phyloP scores from a whole-genome alignment of 352 stramenopile species.

The Globisporangium carolinianum region DNA sequence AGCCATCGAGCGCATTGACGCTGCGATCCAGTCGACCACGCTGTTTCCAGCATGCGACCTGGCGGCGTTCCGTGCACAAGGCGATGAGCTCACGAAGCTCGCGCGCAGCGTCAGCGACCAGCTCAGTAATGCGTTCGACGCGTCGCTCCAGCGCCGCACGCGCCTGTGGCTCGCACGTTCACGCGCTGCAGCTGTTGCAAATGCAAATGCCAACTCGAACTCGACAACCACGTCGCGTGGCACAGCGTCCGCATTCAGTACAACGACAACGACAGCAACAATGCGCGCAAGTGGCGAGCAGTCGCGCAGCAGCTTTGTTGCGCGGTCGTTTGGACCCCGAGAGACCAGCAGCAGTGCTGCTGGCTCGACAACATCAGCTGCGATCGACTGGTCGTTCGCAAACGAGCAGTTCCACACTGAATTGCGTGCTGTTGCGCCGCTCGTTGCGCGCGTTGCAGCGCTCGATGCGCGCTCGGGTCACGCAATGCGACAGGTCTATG shows the following conservation, averaged over 20 bases:
- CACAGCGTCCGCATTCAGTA: no score
- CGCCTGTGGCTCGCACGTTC: slow-evolving; percentile 32
- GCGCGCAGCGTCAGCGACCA: slow-evolving; percentile 45
- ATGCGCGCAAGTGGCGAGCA: slow-evolving; percentile 15
- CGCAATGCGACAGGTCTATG: slow-evolving; percentile 40
- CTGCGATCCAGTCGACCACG: slow-evolving; percentile 50
- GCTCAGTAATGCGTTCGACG: slow-evolving; percentile 40
- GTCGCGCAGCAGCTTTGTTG: slow-evolving; percentile 21
- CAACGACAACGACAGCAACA: slow-evolving; percentile 14
- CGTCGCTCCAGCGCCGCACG: slow-evolving; percentile 39
- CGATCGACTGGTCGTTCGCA: slow-evolving; percentile 61
- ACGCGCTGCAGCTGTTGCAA: slow-evolving; percentile 3
- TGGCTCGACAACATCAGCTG: no score
- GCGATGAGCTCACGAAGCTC: slow-evolving; percentile 47
- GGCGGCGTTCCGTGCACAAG: slow-evolving; percentile 40
- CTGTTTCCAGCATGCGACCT: slow-evolving; percentile 61
- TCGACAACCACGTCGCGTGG: slow-evolving; percentile 8
- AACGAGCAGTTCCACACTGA: slow-evolving; percentile 49
- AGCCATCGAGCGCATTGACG: slow-evolving; percentile 36
- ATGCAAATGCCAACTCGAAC: background rate
- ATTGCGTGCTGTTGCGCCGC: slow-evolving; percentile 35
- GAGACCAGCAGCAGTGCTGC: slow-evolving; percentile 20
- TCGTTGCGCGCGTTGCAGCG: slow-evolving; percentile 32
- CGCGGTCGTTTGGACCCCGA: slow-evolving; percentile 31
- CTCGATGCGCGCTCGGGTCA: slow-evolving; percentile 30